Percentiles rank a stretch among this genome's conserved stretches.
Conservation (phyloP, 2,329 filamentous ascomycete genomes). For the Alternaria angustiovoidea region DNA sequence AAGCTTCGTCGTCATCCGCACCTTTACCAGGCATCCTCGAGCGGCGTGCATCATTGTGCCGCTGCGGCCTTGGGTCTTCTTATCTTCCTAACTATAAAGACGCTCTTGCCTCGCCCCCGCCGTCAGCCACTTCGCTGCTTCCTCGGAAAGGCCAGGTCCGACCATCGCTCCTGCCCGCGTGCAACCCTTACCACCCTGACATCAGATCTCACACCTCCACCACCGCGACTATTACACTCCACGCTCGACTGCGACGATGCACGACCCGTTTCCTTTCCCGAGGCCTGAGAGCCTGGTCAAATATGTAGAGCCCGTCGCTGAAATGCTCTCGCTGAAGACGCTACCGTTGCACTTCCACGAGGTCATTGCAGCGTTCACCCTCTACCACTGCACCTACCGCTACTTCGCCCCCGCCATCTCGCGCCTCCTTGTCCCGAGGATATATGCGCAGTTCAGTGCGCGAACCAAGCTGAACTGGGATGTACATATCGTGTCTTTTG, state of each 20-base stretch:
- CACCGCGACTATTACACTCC: not conserved
- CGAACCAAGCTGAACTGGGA: constrained; percentile 82
- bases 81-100: constrained; percentile 22
- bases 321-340: constrained; percentile 67
- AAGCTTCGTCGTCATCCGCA: constrained; percentile 17
- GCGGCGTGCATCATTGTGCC: constrained; percentile 19
- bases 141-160: not conserved
- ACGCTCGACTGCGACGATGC: constrained; percentile 61
- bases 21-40: constrained; percentile 22
- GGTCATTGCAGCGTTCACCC: constrained; percentile 68
- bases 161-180: constrained; percentile 12
- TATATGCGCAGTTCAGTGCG: constrained; percentile 69
- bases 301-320: constrained; percentile 70
- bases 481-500: constrained; percentile 83
- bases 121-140: constrained; percentile 11
- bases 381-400: constrained; percentile 74
- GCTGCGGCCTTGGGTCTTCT: constrained; percentile 3
- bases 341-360: constrained; percentile 82
- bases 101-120: constrained; percentile 5
- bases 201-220: constrained; percentile 13
- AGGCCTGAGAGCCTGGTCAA: constrained; percentile 65
- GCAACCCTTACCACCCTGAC: constrained; percentile 14
- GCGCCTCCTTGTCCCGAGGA: constrained; percentile 65
- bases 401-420: constrained; percentile 74
- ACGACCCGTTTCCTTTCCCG: constrained; percentile 72